phyloP scores from a whole-genome alignment of 345 rosid species.

The Psidium guajava region DNA sequence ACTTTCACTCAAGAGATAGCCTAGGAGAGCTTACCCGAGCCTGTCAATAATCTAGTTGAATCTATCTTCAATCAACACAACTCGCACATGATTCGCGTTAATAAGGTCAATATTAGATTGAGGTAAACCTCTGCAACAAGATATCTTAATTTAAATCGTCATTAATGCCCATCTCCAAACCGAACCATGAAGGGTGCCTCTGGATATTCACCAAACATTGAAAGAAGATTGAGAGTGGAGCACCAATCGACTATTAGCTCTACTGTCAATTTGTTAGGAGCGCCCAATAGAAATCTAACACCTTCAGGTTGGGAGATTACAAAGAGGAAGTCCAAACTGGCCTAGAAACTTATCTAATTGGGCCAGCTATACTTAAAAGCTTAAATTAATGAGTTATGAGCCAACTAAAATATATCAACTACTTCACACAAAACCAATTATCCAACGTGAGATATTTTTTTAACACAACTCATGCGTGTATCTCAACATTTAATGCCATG shows the following conservation, averaged over 20 bases:
- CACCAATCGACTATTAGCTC: neutral
- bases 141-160: too few species aligned
- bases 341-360: neutral
- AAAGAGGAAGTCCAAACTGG: fast-evolving
- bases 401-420: neutral
- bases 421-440: neutral
- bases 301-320: neutral
- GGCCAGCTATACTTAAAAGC: fast-evolving
- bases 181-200: too few species aligned
- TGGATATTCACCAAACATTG: too few species aligned
- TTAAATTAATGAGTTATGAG: neutral
- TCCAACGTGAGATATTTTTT: neutral
- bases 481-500: neutral
- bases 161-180: too few species aligned
- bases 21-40: neutral
- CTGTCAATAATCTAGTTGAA: neutral
- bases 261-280: neutral
- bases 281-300: fast-evolving
- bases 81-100: neutral
- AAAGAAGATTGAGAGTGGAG: too few species aligned
- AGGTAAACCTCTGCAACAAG: too few species aligned
- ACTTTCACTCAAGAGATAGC: neutral
- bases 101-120: too few species aligned
- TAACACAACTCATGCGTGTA: neutral
- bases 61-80: neutral